Evolutionary conservation across 371 early-diverging fungal species (phyloP).

Genomic region (Conidiobolus incongruus): DNA sequence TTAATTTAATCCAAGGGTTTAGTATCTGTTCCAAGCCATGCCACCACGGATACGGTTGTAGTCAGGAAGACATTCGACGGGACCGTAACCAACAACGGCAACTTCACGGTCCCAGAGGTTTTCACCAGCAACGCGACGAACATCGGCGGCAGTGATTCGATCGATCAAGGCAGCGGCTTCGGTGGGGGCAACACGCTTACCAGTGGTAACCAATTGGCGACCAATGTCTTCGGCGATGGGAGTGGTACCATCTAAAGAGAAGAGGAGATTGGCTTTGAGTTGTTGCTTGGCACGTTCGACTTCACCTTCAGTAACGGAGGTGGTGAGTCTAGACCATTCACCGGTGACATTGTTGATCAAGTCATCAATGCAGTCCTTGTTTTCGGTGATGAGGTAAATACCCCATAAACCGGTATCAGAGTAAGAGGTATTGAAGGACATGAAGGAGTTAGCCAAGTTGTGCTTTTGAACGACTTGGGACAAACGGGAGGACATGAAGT

Average conservation of each 20-base stretch:
- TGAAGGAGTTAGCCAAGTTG: slow-evolving; percentile 87
- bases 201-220: slow-evolving; percentile 79
- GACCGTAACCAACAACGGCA: slow-evolving; percentile 80
- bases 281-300: slow-evolving; percentile 95
- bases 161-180: slow-evolving; percentile 64
- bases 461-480: slow-evolving; percentile 58
- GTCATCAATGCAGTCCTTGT: slow-evolving; percentile 60
- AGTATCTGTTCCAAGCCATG: slow-evolving; percentile 44
- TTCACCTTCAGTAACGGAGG: slow-evolving; percentile 72
- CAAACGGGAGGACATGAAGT: slow-evolving; percentile 63
- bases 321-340: slow-evolving; percentile 80
- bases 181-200: slow-evolving; percentile 60
- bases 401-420: slow-evolving; percentile 95
- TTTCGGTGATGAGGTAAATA: slow-evolving; percentile 74
- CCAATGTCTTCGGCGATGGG: slow-evolving; percentile 94
- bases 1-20: slow-evolving; percentile 4
- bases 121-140: slow-evolving; percentile 66
- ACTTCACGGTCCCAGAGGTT: slow-evolving; percentile 80
- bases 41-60: slow-evolving; percentile 61
- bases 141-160: slow-evolving; percentile 57
- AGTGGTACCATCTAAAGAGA: slow-evolving; percentile 80
- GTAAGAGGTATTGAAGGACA: slow-evolving; percentile 95
- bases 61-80: slow-evolving; percentile 71
- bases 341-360: slow-evolving; percentile 62
- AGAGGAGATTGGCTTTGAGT: slow-evolving; percentile 79